A percentile compares a stretch with the other conserved stretches of the same genome.
Conservation (phyloP, 2,329 filamentous ascomycete genomes). For the Fusarium bactridioides region DNA sequence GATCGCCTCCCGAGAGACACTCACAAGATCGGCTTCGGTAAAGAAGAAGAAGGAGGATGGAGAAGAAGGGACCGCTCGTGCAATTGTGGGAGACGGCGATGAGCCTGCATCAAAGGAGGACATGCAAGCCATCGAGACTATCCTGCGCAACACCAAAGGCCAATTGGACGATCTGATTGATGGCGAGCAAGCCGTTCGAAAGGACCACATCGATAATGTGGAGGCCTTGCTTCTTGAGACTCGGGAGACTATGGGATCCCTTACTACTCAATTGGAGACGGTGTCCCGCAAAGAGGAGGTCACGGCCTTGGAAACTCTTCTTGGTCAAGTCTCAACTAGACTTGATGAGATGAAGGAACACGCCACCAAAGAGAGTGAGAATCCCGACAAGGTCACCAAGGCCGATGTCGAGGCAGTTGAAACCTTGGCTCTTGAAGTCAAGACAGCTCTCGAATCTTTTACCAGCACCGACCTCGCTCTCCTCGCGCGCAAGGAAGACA, state of each 20-base stretch:
- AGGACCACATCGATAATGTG: conserved; percentile 70
- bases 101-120: conserved; percentile 72
- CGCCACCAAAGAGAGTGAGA: conserved; percentile 61
- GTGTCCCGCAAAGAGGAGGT: conserved; percentile 82
- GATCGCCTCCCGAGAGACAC: conserved; percentile 47
- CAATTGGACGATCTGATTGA: conserved; percentile 84
- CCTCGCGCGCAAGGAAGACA: conserved; percentile 75
- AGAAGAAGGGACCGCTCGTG: conserved; percentile 3
- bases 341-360: conserved; percentile 77
- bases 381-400: conserved; percentile 76
- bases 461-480: conserved; percentile 72
- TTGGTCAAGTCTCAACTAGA: conserved; percentile 77
- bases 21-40: conserved; percentile 27
- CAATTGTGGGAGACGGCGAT: conserved; percentile 23
- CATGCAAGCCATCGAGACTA: conserved; percentile 87
- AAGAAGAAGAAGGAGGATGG: conserved; percentile 35
- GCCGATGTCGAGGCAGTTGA: conserved; percentile 83
- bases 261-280: conserved; percentile 73
- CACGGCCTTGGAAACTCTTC: conserved; percentile 76
- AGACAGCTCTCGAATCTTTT: conserved; percentile 77
- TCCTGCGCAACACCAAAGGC: conserved; percentile 88
- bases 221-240: conserved; percentile 75
- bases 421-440: conserved; percentile 84
- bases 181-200: conserved; percentile 72
- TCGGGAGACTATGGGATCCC: conserved; percentile 73